Evolutionary conservation across 352 stramenopile species (phyloP).

Genomic region (Pythium brachiatum): DNA sequence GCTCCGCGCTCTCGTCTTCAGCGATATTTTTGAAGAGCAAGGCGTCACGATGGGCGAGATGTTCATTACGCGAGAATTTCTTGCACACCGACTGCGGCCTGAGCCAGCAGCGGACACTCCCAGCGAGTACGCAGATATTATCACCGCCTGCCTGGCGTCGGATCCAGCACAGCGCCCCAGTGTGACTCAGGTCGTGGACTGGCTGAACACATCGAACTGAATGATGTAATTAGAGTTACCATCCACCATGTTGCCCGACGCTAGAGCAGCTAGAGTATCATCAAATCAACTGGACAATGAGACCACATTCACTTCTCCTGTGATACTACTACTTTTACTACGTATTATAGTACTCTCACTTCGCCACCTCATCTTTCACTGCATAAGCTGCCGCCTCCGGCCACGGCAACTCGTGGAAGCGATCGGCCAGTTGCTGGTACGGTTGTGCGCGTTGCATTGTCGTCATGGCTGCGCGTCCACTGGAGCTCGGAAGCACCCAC

Average conservation of each 20-base stretch:
- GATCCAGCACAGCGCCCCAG: constrained; percentile 47
- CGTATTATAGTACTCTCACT: background rate
- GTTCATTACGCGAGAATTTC: constrained; percentile 53
- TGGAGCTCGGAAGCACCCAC: constrained; percentile 83
- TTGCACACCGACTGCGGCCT: constrained; percentile 38
- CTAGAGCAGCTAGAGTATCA: constrained; percentile 4
- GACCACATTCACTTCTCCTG: too few species aligned
- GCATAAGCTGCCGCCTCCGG: background rate
- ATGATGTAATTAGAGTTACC: background rate
- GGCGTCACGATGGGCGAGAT: constrained; percentile 61
- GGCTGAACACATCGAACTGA: constrained; percentile 8
- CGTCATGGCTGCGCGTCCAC: constrained; percentile 80
- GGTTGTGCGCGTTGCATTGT: constrained; percentile 60
- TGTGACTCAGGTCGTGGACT: constrained; percentile 39
- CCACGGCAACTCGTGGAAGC: constrained; percentile 64
- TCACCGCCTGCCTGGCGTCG: constrained; percentile 44
- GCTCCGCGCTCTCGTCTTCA: constrained; percentile 39
- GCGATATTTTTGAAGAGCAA: constrained; percentile 40
- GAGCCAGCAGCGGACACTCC: constrained; percentile 43
- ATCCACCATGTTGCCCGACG: background rate
- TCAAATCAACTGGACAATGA: background rate
- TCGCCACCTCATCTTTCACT: background rate
- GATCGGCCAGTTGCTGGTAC: constrained; percentile 65
- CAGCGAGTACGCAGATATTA: constrained; percentile 38
- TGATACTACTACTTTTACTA: too few species aligned